Evolutionary conservation across 2,329 filamentous ascomycete genomes (phyloP).

Genomic region (Trichoderma sp.): DNA sequence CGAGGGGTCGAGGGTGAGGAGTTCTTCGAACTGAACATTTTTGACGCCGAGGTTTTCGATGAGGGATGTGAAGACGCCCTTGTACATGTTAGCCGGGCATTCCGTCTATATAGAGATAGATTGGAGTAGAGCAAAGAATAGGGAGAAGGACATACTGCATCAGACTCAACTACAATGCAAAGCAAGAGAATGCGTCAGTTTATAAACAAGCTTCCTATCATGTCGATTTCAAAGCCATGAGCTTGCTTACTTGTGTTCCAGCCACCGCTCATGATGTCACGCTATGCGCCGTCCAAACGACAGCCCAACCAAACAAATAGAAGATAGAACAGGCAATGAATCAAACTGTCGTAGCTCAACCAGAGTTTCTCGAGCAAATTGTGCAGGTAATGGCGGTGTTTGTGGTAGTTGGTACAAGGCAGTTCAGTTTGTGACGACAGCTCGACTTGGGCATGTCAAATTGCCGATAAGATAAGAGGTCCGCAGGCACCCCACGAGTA

Average conservation of each 20-base stretch:
- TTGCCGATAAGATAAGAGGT: constrained; percentile 20
- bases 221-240: background rate
- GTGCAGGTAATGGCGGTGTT: background rate
- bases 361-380: background rate
- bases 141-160: constrained; percentile 67
- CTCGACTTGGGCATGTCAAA: background rate
- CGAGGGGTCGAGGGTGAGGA: constrained; percentile 82
- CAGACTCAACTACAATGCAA: constrained; percentile 70
- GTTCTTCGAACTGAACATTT: constrained; percentile 94
- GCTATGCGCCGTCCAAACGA: background rate
- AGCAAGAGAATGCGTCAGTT: background rate
- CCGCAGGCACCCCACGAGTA: constrained; percentile 5
- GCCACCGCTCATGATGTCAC: constrained; percentile 66
- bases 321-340: background rate
- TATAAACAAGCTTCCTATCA: background rate
- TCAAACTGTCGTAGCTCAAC: background rate
- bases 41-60: constrained; percentile 89
- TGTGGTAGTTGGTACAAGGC: background rate
- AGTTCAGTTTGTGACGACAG: background rate
- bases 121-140: too few relatives aligned
- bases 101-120: background rate
- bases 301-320: background rate
- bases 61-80: constrained; percentile 96
- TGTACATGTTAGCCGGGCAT: background rate
- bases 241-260: constrained; percentile 80